Evolutionary conservation across 495 filamentous ascomycete genomes (phyloP).

Genomic region (Hypoxylon lienhwacheense): DNA sequence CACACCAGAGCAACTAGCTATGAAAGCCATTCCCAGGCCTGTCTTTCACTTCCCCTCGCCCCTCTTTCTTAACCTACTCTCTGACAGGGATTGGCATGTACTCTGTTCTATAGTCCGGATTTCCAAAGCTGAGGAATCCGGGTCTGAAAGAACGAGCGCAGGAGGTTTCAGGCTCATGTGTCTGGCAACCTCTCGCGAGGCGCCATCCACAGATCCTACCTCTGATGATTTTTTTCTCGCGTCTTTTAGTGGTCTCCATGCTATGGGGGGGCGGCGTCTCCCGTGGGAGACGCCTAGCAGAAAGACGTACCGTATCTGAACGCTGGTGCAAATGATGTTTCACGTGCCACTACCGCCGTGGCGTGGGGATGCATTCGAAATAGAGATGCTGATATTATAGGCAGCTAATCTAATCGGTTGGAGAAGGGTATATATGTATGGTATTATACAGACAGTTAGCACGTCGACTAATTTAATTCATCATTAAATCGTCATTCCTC

Average conservation of each 20-base stretch:
- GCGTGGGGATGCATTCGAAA: not conserved
- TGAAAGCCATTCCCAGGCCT: not conserved
- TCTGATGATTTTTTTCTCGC: constrained; percentile 46
- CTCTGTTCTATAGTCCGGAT: constrained; percentile 58
- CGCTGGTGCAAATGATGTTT: constrained; percentile 29
- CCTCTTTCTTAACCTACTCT: not conserved
- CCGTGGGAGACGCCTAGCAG: constrained; percentile 36
- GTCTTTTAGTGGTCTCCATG: constrained; percentile 52
- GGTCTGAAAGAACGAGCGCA: constrained; percentile 56
- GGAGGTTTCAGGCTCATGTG: constrained; percentile 28
- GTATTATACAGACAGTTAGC: constrained; percentile 42
- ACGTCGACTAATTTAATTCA: constrained; percentile 11
- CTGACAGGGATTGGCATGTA: constrained; percentile 42
- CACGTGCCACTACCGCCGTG: not conserved
- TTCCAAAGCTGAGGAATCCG: constrained; percentile 54
- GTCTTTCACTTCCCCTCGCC: not conserved
- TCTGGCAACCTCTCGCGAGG: constrained; percentile 21
- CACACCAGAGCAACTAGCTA: not conserved
- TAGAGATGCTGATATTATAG: constrained; percentile 5
- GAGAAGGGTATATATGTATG: constrained; percentile 53
- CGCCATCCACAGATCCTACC: constrained; percentile 27
- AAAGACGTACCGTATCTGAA: constrained; percentile 58
- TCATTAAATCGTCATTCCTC: constrained; percentile 31
- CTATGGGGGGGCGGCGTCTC: constrained; percentile 40
- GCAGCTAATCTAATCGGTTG: constrained; percentile 26